Evolutionary conservation across 2,329 filamentous ascomycete genomes (phyloP).

Genomic region (Alternaria arborescens): DNA sequence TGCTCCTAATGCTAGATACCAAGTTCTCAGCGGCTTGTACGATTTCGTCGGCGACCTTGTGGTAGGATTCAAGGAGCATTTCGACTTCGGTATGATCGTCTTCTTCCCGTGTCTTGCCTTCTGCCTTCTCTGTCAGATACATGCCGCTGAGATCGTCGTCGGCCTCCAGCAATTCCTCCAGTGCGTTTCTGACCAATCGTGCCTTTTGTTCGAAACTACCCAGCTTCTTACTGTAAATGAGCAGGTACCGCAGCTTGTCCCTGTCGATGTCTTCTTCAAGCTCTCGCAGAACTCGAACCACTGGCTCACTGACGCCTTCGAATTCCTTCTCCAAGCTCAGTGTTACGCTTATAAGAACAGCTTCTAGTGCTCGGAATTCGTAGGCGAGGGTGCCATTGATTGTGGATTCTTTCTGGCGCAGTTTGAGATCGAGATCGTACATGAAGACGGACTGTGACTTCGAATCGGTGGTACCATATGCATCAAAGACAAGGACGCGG

Average conservation of each 20-base stretch:
- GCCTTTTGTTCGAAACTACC: constrained; percentile 98
- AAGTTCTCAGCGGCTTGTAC: constrained; percentile 93
- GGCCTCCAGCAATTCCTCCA: constrained; percentile 93
- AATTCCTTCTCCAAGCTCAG: constrained; percentile 93
- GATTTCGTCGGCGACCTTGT: constrained; percentile 97
- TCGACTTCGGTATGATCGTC: constrained; percentile 97
- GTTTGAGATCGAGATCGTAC: constrained; percentile 93
- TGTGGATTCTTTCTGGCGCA: constrained; percentile 77
- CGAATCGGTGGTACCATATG: constrained; percentile 91
- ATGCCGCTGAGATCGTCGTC: constrained; percentile 94
- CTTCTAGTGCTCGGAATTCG: constrained; percentile 94
- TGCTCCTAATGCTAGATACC: constrained; percentile 94
- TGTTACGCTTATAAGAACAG: constrained; percentile 92
- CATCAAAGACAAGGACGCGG: constrained; percentile 92
- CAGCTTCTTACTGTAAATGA: constrained; percentile 94
- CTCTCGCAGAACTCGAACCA: constrained; percentile 86
- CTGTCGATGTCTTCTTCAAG: constrained; percentile 96
- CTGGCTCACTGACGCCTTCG: constrained; percentile 89
- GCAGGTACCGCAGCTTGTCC: constrained; percentile 87
- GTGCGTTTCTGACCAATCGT: constrained; percentile 89
- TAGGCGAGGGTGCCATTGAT: constrained; percentile 73
- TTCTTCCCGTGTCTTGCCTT: constrained; percentile 75
- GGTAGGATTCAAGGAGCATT: constrained; percentile 95
- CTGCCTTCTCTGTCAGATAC: constrained; percentile 91
- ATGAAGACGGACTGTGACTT: constrained; percentile 97